Conservation (phyloP, 2,329 filamentous ascomycete genomes). For the Diaporthe ilicicola region DNA sequence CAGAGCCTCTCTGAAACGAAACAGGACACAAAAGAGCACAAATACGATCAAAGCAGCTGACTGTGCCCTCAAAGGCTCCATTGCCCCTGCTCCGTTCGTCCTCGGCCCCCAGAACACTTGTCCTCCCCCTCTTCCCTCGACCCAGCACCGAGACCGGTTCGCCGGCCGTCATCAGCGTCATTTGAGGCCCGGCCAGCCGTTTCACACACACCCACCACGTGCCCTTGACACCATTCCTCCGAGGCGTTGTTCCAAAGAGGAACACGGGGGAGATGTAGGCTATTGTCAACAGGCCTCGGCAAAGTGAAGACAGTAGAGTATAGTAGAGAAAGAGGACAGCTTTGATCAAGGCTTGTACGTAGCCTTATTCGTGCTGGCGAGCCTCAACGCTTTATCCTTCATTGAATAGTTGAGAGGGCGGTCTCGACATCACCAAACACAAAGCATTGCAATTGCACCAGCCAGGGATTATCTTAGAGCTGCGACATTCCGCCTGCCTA, state of each 20-base stretch:
- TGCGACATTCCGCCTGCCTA: slow-evolving; percentile 16
- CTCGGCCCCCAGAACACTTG: background rate
- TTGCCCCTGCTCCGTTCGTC: background rate
- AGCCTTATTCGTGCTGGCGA: no score
- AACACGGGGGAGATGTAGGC: background rate
- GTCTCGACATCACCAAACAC: background rate
- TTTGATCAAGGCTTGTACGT: no score
- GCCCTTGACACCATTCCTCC: background rate
- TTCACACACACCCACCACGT: background rate
- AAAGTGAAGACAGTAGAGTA: no score
- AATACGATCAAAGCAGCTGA: background rate
- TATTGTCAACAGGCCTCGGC: background rate
- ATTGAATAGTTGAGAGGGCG: no score
- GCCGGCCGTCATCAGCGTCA: slow-evolving; percentile 7
- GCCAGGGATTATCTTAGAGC: background rate
- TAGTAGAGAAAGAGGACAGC: no score
- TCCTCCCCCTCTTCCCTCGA: background rate
- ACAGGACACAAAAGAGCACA: background rate
- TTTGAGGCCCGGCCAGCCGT: background rate
- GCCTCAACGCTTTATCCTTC: no score
- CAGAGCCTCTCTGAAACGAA: slow-evolving; percentile 22
- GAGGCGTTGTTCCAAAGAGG: background rate
- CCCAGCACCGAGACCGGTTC: background rate
- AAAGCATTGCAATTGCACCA: background rate
- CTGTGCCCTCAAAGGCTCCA: background rate